Evolutionary conservation across 2,329 filamentous ascomycete genomes (phyloP), one percentile per base, ranked within the genome.

Genomic region (Beauveria sp.): DNA sequence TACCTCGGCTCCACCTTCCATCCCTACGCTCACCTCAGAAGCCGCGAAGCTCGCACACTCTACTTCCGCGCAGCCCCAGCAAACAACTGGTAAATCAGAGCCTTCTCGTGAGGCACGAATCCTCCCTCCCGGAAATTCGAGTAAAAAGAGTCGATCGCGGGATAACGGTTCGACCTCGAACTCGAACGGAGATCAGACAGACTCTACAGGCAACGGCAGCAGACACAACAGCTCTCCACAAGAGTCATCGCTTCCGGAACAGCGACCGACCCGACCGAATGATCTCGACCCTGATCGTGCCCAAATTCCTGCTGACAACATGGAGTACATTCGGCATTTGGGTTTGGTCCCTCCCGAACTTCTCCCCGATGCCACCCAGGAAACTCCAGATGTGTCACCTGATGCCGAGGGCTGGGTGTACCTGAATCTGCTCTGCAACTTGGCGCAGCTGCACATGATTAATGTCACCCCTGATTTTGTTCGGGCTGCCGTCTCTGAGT

Each of bases 371-470:
- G 75, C 77, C 18, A 76, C 75, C 20, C 61, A 48, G 2, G 28
- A 64, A 8, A 68, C 76, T 1, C 56, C 74, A 2, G 80, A 85
- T 57, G 82, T 85, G 12, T 79, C 82, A 16, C 80, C 86, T 0
- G 86, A 88, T 60, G 79, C 80, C 0, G 86, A 91, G 28, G 89
- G 89, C 5, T 95, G 90, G 90, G 85, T 93, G 0, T 93, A 93
- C 67, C 76, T 95, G 7, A 95, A 95, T 67, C 75, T 96, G 1
- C 79, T 96, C 1, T 87, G 88, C 70, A 92, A 88, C 69, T 83
- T 96, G 78, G 91, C 91, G 0, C 91, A 96, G 73, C 76, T 96
- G 20, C 91, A 96, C 68, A 93, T 92, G 0, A 81, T 95, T 66
- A 93, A 91, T 63, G 90, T 96, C 1, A 92, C 91, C 0, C 81